A percentile compares a stretch with the other conserved stretches of the same genome.
Conservation (phyloP, 2,329 filamentous ascomycete species). For the Pezicula radicicola region DNA sequence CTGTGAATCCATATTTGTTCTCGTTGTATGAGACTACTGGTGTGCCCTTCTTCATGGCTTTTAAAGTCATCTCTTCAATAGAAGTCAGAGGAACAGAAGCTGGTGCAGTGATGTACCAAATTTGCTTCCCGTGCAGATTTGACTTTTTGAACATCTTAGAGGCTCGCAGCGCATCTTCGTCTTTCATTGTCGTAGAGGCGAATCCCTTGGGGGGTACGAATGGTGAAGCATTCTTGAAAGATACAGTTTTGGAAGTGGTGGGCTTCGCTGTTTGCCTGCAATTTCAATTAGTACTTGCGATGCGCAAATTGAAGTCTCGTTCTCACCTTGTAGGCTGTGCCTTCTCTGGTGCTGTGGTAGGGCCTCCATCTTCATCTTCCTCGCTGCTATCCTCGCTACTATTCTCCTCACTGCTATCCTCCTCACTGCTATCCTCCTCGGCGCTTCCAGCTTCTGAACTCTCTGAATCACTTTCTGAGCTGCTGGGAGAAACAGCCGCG, state of each 20-base stretch:
- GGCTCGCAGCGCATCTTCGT: conserved; percentile 5
- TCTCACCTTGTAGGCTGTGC: conserved; percentile 10
- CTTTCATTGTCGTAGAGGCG: conserved; percentile 11
- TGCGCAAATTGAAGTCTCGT: neutral
- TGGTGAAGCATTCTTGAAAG: conserved; percentile 5
- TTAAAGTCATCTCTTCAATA: conserved; percentile 61
- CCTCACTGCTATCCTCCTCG: conserved; percentile 24
- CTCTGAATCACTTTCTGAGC: conserved; percentile 11
- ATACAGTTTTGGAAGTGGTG: conserved; percentile 10
- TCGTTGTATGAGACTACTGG: conserved; percentile 61
- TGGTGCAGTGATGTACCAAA: conserved; percentile 79
- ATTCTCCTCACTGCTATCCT: conserved; percentile 32
- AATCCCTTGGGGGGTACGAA: conserved; percentile 19
- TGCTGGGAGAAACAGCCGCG: conserved; percentile 13
- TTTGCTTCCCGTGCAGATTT: conserved; percentile 65
- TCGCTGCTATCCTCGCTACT: conserved; percentile 34
- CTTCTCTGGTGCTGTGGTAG: conserved; percentile 1
- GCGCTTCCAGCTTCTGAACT: conserved; percentile 15
- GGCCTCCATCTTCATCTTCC: conserved; percentile 31
- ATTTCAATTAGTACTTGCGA: neutral
- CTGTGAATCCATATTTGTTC: conserved; percentile 57
- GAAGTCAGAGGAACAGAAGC: conserved; percentile 65
- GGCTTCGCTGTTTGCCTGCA: conserved; percentile 11
- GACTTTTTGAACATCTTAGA: conserved; percentile 54
- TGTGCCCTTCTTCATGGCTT: conserved; percentile 49